Evolutionary conservation across 2,329 filamentous ascomycete genomes (phyloP).

Genomic region (Diaporthe vexans): DNA sequence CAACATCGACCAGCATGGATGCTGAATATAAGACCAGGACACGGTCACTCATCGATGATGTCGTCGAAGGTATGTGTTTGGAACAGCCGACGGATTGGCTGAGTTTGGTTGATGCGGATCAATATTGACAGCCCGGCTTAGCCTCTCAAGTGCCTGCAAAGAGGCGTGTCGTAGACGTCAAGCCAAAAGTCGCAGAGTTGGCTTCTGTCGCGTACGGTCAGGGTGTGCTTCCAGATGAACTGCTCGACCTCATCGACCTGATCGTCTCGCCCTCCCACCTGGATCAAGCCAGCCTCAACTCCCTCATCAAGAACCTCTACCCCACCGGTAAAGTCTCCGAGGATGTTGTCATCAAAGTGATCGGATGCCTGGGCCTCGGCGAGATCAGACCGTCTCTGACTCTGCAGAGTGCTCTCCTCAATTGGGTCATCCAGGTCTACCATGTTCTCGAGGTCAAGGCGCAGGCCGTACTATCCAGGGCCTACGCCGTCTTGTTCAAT

Average conservation of each 20-base stretch:
- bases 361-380: constrained; percentile 83
- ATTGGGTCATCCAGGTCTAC: constrained; percentile 84
- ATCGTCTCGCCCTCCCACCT: constrained; percentile 76
- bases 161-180: constrained; percentile 73
- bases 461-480: constrained; percentile 72
- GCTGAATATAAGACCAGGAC: constrained; percentile 34
- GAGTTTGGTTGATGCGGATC: not conserved
- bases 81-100: not conserved
- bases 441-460: constrained; percentile 73
- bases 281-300: constrained; percentile 80
- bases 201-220: constrained; percentile 74
- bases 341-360: constrained; percentile 73
- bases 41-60: constrained; percentile 53
- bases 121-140: constrained; percentile 48
- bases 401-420: constrained; percentile 79
- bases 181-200: constrained; percentile 74
- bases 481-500: constrained; percentile 85
- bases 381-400: constrained; percentile 79
- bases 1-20: constrained; percentile 27
- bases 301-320: constrained; percentile 81
- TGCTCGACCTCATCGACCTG: constrained; percentile 76
- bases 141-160: constrained; percentile 75
- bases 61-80: constrained; percentile 51
- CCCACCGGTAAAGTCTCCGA: constrained; percentile 75
- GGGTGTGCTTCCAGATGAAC: constrained; percentile 73